phyloP scores from a whole-genome alignment of 371 early-diverging fungal genomes.

The Lichtheimia ornata region DNA sequence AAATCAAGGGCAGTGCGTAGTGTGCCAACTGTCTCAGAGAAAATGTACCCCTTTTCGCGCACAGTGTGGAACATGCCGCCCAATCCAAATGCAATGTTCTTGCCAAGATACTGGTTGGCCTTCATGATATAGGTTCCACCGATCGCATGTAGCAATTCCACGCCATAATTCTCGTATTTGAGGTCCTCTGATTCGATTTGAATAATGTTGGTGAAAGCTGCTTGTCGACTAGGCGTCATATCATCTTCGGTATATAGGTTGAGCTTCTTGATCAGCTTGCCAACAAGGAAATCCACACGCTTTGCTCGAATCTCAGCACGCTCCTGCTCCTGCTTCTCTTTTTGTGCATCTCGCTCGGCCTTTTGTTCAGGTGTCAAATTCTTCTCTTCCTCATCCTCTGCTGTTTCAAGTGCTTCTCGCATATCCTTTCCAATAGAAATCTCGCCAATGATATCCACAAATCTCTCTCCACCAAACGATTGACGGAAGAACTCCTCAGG shows the following conservation, averaged over 20 bases:
- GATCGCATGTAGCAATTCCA: slow-evolving; percentile 89
- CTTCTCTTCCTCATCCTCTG: slow-evolving; percentile 45
- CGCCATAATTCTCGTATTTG: slow-evolving; percentile 87
- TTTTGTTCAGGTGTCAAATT: slow-evolving; percentile 62
- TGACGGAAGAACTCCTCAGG: slow-evolving; percentile 93
- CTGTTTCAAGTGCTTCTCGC: slow-evolving; percentile 73
- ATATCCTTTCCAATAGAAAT: slow-evolving; percentile 93
- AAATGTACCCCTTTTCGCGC: slow-evolving; percentile 81
- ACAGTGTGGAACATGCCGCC: slow-evolving; percentile 68
- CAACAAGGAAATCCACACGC: slow-evolving; percentile 73
- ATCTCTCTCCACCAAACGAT: slow-evolving; percentile 94
- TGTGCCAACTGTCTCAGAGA: slow-evolving; percentile 88
- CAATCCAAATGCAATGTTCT: slow-evolving; percentile 70
- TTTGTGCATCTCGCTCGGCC: slow-evolving; percentile 56
- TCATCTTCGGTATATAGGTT: slow-evolving; percentile 74
- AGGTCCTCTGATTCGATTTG: slow-evolving; percentile 85
- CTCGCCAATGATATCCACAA: slow-evolving; percentile 94
- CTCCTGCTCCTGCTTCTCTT: slow-evolving; percentile 37
- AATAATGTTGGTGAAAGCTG: slow-evolving; percentile 70
- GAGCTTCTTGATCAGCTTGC: slow-evolving; percentile 77
- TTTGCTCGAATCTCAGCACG: slow-evolving; percentile 59
- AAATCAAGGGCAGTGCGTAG: slow-evolving; percentile 88
- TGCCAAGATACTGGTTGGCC: slow-evolving; percentile 80
- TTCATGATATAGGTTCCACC: slow-evolving; percentile 88
- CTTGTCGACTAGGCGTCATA: slow-evolving; percentile 36